Evolutionary conservation across 164 flowering plant genomes (phyloP), one percentile per base, ranked within the genome.

Genomic region (Vitis rupestris): DNA sequence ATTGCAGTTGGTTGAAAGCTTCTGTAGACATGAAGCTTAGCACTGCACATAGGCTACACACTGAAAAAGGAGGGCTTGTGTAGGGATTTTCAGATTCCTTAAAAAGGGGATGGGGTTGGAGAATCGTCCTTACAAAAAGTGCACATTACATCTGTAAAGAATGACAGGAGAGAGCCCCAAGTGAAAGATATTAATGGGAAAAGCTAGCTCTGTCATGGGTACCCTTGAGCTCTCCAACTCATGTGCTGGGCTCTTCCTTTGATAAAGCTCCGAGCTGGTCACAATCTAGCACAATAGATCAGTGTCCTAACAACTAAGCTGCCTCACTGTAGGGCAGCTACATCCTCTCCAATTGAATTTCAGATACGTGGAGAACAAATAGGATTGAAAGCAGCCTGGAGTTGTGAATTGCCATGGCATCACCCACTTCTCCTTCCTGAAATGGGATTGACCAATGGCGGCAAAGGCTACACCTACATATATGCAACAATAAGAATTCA

Each of bases 241-340:
- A 37, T 37, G 44, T 37, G 44, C 44, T 12, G 56, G 14, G n/a
- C 56, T 53, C 15, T 13, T 53, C 56, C 15, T 53, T 10, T 53
- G 14, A 53, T 53, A 53, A 53, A 37, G 44, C 44, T 37, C 44
- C 7, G 6, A 37, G 6, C 44, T 53, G 16, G 19, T 7, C 59
- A 57, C 9, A 6, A 57, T 23, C 27, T 23, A 23, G 27, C 27
- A 23, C 44, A 37, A 37, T 37, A 37, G 44, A 37, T 37, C 44
- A 37, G 44, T 37, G 44, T 37, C 44, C 19, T 57, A 13, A 19
- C 29, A 57, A 16, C 4, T 6, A 17, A 9, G 19, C 3, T 4
- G 59, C 19, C 54, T 51, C 11, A 55, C 8, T 14, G 61, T 60
- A 11, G 64, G 64, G 64, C 50, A 61, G 50, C 59, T 19, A 61